Percentiles rank a stretch among this genome's conserved stretches.
phyloP scores from a whole-genome alignment of 176 grass and related monocot species.

The Urochloa ruziziensis region DNA sequence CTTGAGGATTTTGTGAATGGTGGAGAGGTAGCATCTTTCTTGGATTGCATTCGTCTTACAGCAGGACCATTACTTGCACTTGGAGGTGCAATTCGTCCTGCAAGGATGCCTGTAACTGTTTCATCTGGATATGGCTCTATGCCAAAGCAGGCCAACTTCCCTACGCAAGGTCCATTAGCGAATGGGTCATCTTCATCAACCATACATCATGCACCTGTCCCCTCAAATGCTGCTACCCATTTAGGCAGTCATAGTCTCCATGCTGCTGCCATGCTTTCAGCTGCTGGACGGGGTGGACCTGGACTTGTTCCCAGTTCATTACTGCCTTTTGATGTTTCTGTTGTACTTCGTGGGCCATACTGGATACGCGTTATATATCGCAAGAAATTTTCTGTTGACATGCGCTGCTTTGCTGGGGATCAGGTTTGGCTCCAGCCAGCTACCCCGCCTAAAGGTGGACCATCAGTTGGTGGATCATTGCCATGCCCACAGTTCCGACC shows the following conservation, averaged over 20 bases:
- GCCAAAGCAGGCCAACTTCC: conserved; percentile 56
- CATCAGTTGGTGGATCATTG: conserved; percentile 87
- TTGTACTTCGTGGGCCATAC: conserved; percentile 93
- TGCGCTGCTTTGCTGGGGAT: conserved; percentile 98
- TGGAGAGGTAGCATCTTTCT: conserved; percentile 97
- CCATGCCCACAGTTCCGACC: conserved; percentile 97
- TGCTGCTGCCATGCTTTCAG: conserved; percentile 78
- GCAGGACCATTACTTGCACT: conserved; percentile 97
- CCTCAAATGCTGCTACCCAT: conserved; percentile 48
- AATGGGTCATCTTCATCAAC: conserved; percentile 64
- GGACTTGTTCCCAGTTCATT: conserved; percentile 99
- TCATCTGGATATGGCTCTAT: conserved; percentile 54
- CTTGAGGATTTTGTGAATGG: conserved; percentile 99
- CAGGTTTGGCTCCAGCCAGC: conserved; percentile 99
- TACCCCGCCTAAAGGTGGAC: conserved; percentile 96
- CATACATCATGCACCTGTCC: conserved; percentile 46
- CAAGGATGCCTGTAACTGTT: conserved; percentile 90
- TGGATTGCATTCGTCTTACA: conserved; percentile 93
- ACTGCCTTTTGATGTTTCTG: conserved; percentile 97
- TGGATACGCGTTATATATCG: conserved; percentile 99
- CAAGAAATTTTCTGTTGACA: conserved; percentile 99
- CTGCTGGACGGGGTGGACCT: conserved; percentile 72
- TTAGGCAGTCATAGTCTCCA: conserved; percentile 74
- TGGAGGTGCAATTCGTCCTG: conserved; percentile 96
- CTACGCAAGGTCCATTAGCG: conserved; percentile 45